Evolutionary conservation across 192 early-diverging fungal genomes (phyloP).

Genomic region (Rhizoclosmatium globosum): DNA sequence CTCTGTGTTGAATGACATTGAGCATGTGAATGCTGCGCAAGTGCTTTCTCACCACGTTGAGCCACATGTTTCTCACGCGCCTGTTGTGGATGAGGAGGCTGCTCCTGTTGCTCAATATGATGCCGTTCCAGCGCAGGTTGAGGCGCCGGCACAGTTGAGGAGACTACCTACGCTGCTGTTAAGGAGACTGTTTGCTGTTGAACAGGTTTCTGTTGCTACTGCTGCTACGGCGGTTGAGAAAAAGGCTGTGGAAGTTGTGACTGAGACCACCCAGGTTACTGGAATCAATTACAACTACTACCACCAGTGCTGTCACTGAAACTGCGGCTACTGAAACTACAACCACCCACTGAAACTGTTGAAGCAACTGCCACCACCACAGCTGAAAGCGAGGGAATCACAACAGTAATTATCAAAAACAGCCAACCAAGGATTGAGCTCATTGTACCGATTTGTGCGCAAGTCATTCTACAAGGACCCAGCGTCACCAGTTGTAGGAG

Average conservation of each 20-base stretch:
- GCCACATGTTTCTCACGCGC: not conserved
- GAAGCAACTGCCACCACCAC: not conserved
- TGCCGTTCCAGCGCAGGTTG: not conserved
- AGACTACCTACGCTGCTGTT: not conserved
- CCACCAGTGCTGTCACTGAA: not conserved
- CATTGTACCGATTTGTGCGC: not conserved
- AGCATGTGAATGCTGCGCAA: not conserved
- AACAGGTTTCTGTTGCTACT: not conserved
- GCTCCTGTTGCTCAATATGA: not conserved
- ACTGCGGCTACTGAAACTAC: not conserved
- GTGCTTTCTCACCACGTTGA: not conserved
- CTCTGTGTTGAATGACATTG: not conserved
- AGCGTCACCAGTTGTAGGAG: not conserved
- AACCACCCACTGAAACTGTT: not conserved
- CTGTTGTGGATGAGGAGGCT: not conserved
- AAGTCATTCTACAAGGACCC: not conserved
- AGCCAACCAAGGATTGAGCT: not conserved
- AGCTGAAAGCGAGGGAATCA: not conserved
- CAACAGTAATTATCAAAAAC: not conserved
- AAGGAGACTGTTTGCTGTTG: not conserved
- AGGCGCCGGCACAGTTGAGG: not conserved
- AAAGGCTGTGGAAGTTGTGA: not conserved
- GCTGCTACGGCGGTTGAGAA: not conserved
- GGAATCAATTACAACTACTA: not conserved
- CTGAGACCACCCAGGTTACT: not conserved